Conservation (phyloP, 202 grass and related monocot genomes). For the Digitaria exilis region DNA sequence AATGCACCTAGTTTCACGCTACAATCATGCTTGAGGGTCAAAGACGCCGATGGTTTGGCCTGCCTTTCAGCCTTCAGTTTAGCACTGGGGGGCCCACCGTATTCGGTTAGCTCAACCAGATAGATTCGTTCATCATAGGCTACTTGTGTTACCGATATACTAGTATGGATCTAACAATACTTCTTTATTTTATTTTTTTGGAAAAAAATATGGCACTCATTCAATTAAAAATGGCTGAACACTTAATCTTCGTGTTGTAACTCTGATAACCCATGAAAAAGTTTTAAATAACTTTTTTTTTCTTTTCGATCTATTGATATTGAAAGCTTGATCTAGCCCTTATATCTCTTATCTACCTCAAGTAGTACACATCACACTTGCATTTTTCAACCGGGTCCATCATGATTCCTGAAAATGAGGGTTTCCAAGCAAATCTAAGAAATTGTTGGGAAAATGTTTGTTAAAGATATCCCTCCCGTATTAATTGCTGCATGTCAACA, state of each 20-base stretch:
- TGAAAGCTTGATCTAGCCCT: neutral
- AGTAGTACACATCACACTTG: neutral
- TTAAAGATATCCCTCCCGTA: neutral
- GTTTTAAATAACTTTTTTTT: too few species aligned
- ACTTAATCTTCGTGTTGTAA: neutral
- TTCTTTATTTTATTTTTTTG: too few species aligned
- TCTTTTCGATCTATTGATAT: too few species aligned
- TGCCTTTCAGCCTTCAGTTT: neutral
- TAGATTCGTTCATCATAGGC: constrained; percentile 3
- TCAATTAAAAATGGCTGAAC: neutral
- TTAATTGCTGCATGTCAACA: constrained; percentile 2
- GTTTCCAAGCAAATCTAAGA: neutral
- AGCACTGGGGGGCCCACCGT: neutral
- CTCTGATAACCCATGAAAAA: neutral
- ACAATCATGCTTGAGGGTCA: neutral
- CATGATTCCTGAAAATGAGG: neutral
- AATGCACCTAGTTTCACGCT: neutral
- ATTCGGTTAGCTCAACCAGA: constrained; percentile 13
- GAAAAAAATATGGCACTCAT: too few species aligned
- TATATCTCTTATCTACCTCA: neutral
- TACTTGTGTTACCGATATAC: neutral
- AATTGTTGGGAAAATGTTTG: neutral
- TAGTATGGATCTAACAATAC: neutral
- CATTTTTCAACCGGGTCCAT: neutral
- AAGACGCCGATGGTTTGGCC: neutral